Percentiles rank a stretch among this genome's conserved stretches.
Evolutionary conservation across 2,329 filamentous ascomycete species (phyloP).

Genomic region (Sclerotinia spermophila): DNA sequence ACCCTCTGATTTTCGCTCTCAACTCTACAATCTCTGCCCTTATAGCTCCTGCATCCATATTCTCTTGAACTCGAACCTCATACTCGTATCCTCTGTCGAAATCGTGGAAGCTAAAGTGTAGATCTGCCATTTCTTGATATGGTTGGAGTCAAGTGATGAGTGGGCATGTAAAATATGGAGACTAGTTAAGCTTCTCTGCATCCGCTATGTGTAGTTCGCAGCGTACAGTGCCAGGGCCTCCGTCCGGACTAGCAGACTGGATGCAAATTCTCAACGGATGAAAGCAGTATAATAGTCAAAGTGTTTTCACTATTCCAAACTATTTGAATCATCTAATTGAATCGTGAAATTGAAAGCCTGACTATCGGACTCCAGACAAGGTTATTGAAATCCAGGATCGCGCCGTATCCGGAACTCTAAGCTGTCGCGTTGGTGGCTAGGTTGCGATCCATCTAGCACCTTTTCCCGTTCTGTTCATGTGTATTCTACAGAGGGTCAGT

Average conservation of each 20-base stretch:
- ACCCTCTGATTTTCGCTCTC: neutral
- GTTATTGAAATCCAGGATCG: neutral
- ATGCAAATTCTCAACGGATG: neutral
- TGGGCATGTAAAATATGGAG: neutral
- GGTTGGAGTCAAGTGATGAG: neutral
- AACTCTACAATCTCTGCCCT: neutral
- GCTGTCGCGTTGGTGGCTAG: neutral
- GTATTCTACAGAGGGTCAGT: neutral
- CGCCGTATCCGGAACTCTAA: neutral
- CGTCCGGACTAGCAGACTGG: neutral
- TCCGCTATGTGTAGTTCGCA: neutral
- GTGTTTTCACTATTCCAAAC: neutral
- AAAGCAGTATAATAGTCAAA: neutral
- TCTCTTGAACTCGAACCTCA: neutral
- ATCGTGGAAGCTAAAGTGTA: neutral
- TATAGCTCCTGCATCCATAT: neutral
- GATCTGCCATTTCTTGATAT: neutral
- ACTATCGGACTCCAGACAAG: neutral
- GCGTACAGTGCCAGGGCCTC: neutral
- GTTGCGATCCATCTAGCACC: neutral
- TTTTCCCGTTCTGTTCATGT: neutral
- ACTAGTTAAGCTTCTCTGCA: neutral
- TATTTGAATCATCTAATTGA: neutral
- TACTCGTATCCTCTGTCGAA: neutral
- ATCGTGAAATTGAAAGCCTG: neutral